These are phyloP conservation scores for Ophiognomonia clavigignenti-juglandacearum DNA, from an alignment of 2,329 filamentous ascomycete species.

Conservation along the genomic window DNA sequence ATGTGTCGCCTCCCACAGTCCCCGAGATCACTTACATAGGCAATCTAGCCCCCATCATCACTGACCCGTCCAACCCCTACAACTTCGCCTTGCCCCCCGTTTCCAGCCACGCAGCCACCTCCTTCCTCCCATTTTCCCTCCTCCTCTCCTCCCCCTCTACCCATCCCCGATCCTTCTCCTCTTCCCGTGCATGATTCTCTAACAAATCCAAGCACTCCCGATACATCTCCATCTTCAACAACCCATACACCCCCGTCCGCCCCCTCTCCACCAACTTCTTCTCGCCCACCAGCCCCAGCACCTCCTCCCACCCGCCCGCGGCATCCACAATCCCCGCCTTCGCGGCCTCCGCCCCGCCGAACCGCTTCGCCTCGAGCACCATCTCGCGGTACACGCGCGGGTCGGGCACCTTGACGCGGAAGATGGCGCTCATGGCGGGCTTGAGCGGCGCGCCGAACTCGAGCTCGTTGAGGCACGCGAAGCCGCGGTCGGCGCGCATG, in stretches of 20 bases:
- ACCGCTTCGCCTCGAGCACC: conserved; percentile 70
- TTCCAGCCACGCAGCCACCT: conserved; percentile 45
- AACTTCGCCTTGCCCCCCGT: conserved; percentile 37
- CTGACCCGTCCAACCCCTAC: too few species aligned
- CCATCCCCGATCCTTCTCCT: conserved; percentile 41
- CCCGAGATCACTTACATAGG: too few species aligned
- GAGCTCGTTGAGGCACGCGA: conserved; percentile 75
- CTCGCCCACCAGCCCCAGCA: conserved; percentile 54
- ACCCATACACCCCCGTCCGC: conserved; percentile 62
- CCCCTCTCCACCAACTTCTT: conserved; percentile 57
- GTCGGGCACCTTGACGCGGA: conserved; percentile 61
- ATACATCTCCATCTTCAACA: conserved; percentile 73
- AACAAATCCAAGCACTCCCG: conserved; percentile 58
- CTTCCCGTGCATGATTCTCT: conserved; percentile 43
- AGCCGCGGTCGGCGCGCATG: conserved; percentile 67
- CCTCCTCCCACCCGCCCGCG: conserved; percentile 60
- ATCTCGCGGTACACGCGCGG: conserved; percentile 53
- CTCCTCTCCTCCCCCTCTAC: conserved; percentile 36
- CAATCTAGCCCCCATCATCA: too few species aligned
- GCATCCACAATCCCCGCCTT: conserved; percentile 64
- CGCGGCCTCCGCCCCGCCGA: conserved; percentile 57
- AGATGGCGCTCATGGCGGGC: conserved; percentile 69
- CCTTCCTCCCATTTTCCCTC: conserved; percentile 36
- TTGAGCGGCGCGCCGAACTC: conserved; percentile 73
- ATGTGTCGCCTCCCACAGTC: too few species aligned